These are phyloP conservation scores for Cystobasidium ongulense DNA, from an alignment of 768 basidiomycete species.

Conservation along the genomic window DNA sequence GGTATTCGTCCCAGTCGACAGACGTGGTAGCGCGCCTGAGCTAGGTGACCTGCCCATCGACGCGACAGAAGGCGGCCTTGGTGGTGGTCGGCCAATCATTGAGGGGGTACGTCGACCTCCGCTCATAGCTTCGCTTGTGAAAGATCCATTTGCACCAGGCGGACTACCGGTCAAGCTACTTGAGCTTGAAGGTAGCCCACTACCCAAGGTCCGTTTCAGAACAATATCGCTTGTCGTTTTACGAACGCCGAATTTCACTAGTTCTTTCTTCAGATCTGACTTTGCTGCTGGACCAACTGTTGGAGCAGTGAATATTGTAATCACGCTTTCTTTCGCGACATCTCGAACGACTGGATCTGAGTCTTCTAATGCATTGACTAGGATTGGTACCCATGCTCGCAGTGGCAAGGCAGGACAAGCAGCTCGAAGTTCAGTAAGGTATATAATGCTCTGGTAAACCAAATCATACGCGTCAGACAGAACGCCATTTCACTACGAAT, in stretches of 20 bases:
- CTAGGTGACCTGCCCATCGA: not conserved
- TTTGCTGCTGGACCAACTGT: constrained; percentile 71
- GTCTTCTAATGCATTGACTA: constrained; percentile 83
- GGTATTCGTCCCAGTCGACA: not conserved
- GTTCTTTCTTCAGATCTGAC: constrained; percentile 85
- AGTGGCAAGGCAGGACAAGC: constrained; percentile 45
- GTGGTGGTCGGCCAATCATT: not conserved
- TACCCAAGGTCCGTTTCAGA: constrained; percentile 46
- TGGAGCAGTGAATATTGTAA: constrained; percentile 66
- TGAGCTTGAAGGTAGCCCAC: not conserved
- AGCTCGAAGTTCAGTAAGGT: constrained; percentile 26
- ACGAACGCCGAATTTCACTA: constrained; percentile 66
- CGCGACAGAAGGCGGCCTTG: not conserved
- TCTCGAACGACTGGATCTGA: constrained; percentile 82
- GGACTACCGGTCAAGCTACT: constrained; percentile 1
- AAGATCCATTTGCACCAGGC: not conserved
- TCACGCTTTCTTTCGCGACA: constrained; percentile 66
- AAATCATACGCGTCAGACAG: not conserved
- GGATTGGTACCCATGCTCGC: constrained; percentile 63
- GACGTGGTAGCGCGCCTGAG: not conserved
- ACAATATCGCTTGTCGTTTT: constrained; percentile 79
- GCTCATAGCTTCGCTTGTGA: constrained; percentile 6
- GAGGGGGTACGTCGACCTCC: constrained; percentile 13
- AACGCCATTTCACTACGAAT: not conserved
- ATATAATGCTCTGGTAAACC: constrained; percentile 32